Base-by-base conservation (phyloP, 2,329 filamentous ascomycete genomes). In the Aspergillus fumigatus region DNA sequence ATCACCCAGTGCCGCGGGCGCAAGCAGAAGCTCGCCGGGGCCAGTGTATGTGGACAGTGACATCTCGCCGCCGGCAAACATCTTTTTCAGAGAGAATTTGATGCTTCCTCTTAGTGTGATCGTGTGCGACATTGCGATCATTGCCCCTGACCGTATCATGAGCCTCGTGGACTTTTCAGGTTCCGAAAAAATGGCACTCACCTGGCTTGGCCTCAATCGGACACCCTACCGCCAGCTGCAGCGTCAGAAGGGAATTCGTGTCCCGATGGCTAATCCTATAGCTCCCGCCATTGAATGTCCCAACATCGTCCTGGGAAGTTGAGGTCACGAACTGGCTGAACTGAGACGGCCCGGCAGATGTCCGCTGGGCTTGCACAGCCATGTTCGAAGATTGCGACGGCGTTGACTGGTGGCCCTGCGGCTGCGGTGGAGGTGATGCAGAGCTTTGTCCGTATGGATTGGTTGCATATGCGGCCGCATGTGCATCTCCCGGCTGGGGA, bases 201-300 rank as follows among this genome's bases (percentile, higher is more conserved):
- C 87, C 89, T 19, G 94, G 92, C 70, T 90, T 94, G 2, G 86
- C 90, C 23, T 80, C 81, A 52, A 97, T 74, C 0, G 93, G 93
- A 66, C 90, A 96, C 2, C 92, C 92, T 72, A 94, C 88, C 11
- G 93, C 93, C 48, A 97, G 77, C 73, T 97, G 93, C 23, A 97
- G 75, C 0, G 92, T 97, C 59, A 97, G 75, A 63, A 97, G 88
- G 1, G 89, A 92, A 72, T 97, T 99, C 57, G 85, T 88, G 73
- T 97, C 92, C 23, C 94, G 83, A 70, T 99, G 94, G 67, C 90
- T 94, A 70, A 97, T 92, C 47, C 94, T 84, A 72, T 93, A 99
- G 69, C 89, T 93, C 11, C 94, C 94, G 17, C 94, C 94, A 70
- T 97, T 97, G 79, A 97, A 99, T 0, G 89, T 94, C n/a, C 94